These are phyloP conservation scores for Penicillium janthinellum DNA, from an alignment of 2,329 filamentous ascomycete species.

Conservation along the genomic window DNA sequence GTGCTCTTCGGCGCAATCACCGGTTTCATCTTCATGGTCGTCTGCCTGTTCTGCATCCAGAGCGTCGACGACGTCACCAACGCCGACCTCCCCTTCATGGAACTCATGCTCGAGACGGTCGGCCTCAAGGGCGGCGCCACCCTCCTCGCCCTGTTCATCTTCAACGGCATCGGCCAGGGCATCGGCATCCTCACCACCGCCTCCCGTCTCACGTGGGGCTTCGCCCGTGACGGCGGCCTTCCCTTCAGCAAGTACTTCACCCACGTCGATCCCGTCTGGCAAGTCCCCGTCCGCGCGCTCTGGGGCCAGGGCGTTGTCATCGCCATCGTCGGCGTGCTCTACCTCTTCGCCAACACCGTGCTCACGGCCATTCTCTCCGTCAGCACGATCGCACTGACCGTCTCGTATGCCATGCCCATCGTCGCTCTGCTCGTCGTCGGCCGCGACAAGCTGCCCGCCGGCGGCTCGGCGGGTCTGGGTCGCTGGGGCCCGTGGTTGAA, in stretches of 20 bases:
- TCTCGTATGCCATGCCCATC: slow-evolving; percentile 57
- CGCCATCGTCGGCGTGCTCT: slow-evolving; percentile 56
- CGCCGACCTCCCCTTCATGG: slow-evolving; percentile 52
- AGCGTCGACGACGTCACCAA: slow-evolving; percentile 47
- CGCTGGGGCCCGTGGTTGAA: slow-evolving; percentile 49
- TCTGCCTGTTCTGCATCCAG: slow-evolving; percentile 56
- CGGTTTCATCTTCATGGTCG: slow-evolving; percentile 56
- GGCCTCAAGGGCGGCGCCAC: slow-evolving; percentile 48
- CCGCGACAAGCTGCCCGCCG: slow-evolving; percentile 55
- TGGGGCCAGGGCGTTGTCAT: slow-evolving; percentile 55
- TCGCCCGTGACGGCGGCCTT: slow-evolving; percentile 56
- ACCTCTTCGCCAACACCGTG: slow-evolving; percentile 57
- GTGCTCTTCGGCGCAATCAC: slow-evolving; percentile 53
- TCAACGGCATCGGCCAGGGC: slow-evolving; percentile 59
- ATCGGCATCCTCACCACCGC: slow-evolving; percentile 55
- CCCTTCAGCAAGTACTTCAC: slow-evolving; percentile 51
- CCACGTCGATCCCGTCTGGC: slow-evolving; percentile 52
- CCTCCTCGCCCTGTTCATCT: slow-evolving; percentile 58
- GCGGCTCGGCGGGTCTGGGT: slow-evolving; percentile 50
- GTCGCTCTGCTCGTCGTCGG: slow-evolving; percentile 52
- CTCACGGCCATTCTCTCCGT: slow-evolving; percentile 58
- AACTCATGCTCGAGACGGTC: slow-evolving; percentile 48
- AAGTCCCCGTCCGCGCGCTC: slow-evolving; percentile 55
- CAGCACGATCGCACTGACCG: slow-evolving; percentile 59
- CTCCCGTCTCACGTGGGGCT: slow-evolving; percentile 58